Conservation (phyloP, 805 yeast genomes). For the Yarrowia sp. region DNA sequence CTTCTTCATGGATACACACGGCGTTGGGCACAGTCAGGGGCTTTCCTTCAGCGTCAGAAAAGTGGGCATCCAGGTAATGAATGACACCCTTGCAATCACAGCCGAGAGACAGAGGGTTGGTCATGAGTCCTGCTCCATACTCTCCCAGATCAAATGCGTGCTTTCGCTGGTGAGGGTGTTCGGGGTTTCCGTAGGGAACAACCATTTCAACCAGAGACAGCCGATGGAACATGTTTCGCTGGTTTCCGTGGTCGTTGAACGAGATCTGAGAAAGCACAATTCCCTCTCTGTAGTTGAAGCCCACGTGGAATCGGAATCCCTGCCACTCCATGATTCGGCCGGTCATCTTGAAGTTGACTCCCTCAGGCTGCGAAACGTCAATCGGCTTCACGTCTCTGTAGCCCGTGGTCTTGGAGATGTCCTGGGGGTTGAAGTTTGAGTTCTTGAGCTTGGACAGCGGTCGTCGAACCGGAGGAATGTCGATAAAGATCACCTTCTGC, state of each 20-base stretch:
- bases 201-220: constrained; percentile 81
- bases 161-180: constrained; percentile 81
- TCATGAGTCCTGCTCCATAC: constrained; percentile 86
- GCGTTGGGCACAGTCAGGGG: constrained; percentile 77
- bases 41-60: constrained; percentile 70
- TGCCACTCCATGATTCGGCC: constrained; percentile 79
- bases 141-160: constrained; percentile 89
- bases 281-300: constrained; percentile 87
- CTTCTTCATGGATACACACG: constrained; percentile 85
- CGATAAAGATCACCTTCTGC: constrained; percentile 72
- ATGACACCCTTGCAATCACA: constrained; percentile 89
- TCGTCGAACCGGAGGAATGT: constrained; percentile 77
- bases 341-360: constrained; percentile 75
- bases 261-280: constrained; percentile 75
- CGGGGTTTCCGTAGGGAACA: constrained; percentile 84
- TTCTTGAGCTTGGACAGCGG: constrained; percentile 72
- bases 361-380: constrained; percentile 78
- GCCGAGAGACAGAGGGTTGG: constrained; percentile 78
- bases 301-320: constrained; percentile 77
- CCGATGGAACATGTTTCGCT: constrained; percentile 77
- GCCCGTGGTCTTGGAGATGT: constrained; percentile 65
- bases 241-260: constrained; percentile 60
- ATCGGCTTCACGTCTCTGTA: constrained; percentile 72
- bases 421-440: constrained; percentile 72
- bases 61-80: constrained; percentile 82